Evolutionary conservation across 208 protist genomes (phyloP), one percentile per base, ranked within the genome.

Genomic region (Leishmania braziliensis): DNA sequence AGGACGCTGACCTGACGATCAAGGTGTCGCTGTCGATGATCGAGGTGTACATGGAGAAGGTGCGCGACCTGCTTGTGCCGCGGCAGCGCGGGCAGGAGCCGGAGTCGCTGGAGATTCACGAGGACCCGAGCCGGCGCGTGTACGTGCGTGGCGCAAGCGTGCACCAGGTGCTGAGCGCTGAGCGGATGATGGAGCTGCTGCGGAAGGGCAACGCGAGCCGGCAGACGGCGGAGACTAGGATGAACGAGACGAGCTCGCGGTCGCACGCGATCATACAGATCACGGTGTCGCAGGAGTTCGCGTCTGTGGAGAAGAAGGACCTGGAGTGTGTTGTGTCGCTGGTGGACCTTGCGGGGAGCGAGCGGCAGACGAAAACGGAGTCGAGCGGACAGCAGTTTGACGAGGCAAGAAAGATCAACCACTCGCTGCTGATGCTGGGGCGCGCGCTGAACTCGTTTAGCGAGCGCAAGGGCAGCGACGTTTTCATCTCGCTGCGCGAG

Each of bases 371-470:
- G 78, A 94, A 94, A 84, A 94, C 95, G 48, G 91, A 95, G 79
- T 92, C 94, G 26, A 88, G 72, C 65, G 95, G 95, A 39, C 79
- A 92, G 71, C 85, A 90, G 36, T 93, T 98, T 71, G 92, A 96
- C 83, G 94, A 98, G 86, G 93, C 92, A 26, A 97, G 96, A 73
- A 94, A 96, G 87, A 98, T 98, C 80, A 97, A 97, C 85, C 88
- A 92, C 56, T 95, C 91, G 50, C 86, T 98, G 69, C 86, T 96
- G 78, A 93, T 95, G 86, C 89, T 98, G 50, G 95, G 95, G 39
- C 92, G 93, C 50, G 94, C 93, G 58, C 85, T 98, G 66, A 93
- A 96, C 85, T 95, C 91, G 54, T 94, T 96, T 82, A 89, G 91
- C 82, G 90, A 95, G 74, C 87, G 86, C 75, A 95, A 94, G 53